Percentiles rank a stretch among this genome's conserved stretches.
These are phyloP conservation scores for Oryza punctata DNA, from an alignment of 176 grass and related monocot genomes.

Conservation along the genomic window DNA sequence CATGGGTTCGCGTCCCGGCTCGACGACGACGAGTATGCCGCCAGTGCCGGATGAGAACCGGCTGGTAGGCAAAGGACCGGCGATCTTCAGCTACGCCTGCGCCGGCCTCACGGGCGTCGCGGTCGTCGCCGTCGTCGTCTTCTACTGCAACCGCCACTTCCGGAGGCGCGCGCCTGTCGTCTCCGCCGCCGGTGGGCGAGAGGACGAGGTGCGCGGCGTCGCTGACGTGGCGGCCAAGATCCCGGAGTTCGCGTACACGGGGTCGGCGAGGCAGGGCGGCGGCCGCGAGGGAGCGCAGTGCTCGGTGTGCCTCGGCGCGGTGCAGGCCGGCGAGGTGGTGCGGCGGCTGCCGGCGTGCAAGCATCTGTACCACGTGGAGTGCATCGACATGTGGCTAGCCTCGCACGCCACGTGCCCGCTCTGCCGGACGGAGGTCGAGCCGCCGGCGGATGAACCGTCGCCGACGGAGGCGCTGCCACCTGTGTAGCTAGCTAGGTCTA, in stretches of 20 bases:
- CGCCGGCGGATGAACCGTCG: not conserved
- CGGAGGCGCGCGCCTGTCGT: slow-evolving; percentile 38
- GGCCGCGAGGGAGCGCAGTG: slow-evolving; percentile 4
- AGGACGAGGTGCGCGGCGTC: too few species aligned
- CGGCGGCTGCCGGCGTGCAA: slow-evolving; percentile 45
- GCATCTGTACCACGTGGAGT: slow-evolving; percentile 50
- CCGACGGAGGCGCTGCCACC: not conserved
- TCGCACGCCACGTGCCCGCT: slow-evolving; percentile 53
- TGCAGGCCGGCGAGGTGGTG: slow-evolving; percentile 41
- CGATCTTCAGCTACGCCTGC: slow-evolving; percentile 51
- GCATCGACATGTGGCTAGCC: slow-evolving; percentile 54
- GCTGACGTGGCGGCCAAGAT: slow-evolving; percentile 36
- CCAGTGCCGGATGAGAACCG: not conserved
- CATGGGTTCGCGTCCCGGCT: too few species aligned
- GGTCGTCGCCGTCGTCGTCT: not conserved
- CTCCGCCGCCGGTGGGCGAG: not conserved
- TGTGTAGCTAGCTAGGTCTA: not conserved
- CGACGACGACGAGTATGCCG: too few species aligned
- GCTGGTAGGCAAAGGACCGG: not conserved
- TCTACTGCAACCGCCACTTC: slow-evolving; percentile 24
- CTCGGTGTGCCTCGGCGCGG: slow-evolving; percentile 49
- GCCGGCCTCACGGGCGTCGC: not conserved
- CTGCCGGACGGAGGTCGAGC: slow-evolving; percentile 33
- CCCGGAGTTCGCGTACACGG: slow-evolving; percentile 19
- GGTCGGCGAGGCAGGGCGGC: not conserved